Percentiles rank a stretch among this genome's conserved stretches.
Evolutionary conservation across 192 early-diverging fungal species (phyloP).

Genomic region (Anaeromyces robustus): DNA sequence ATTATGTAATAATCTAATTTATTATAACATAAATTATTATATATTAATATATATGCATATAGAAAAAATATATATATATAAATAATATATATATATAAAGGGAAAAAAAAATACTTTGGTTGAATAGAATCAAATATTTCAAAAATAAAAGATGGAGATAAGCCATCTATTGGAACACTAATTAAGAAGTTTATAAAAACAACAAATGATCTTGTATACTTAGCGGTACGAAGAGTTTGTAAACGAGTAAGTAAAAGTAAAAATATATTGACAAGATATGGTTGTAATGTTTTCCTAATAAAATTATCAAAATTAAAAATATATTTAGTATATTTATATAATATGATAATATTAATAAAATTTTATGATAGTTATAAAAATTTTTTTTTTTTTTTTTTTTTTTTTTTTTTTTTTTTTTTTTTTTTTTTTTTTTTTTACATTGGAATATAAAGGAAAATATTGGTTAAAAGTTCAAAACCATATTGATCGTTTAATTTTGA

Average conservation of each 20-base stretch:
- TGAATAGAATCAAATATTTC: constrained; percentile 38
- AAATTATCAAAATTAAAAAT: not conserved
- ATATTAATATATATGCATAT: constrained; percentile 4
- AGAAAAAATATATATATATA: too few relatives aligned
- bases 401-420: too few relatives aligned
- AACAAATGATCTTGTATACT: constrained; percentile 48
- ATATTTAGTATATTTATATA: too few relatives aligned
- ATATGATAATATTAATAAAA: too few relatives aligned
- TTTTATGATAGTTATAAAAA: too few relatives aligned
- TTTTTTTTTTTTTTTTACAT: constrained; percentile 12
- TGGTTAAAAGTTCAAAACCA: constrained; percentile 63
- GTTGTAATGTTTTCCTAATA: constrained; percentile 17
- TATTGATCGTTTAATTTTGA: constrained; percentile 73
- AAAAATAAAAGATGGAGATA: constrained; percentile 41
- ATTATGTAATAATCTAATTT: constrained; percentile 48
- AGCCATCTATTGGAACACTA: constrained; percentile 39
- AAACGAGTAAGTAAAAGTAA: constrained; percentile 38
- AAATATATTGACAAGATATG: constrained; percentile 42
- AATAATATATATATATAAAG: not conserved
- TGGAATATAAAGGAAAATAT: constrained; percentile 65
- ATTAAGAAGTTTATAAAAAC: constrained; percentile 50
- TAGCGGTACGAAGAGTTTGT: constrained; percentile 16
- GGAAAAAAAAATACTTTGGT: constrained; percentile 18
- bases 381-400: too few relatives aligned
- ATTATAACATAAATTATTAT: constrained; percentile 10